Base-by-base conservation (phyloP, 148 eudicot species). In the Cornus suecica region DNA sequence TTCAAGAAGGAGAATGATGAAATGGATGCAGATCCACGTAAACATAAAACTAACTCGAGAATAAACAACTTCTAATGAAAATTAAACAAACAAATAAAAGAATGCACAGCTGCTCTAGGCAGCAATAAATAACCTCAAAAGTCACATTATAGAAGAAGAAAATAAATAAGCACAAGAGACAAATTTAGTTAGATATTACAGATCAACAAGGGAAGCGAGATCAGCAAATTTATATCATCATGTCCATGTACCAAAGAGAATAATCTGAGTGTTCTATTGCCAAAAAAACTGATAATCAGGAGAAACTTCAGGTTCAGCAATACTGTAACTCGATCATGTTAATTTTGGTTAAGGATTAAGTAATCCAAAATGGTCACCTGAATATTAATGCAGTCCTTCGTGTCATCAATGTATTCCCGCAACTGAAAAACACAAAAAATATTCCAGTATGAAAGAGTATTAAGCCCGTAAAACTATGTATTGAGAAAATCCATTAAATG, bases 371-470 rank as follows among this genome's bases (percentile, higher is more conserved):
- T 23, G 41, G 45, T 79, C 77, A 93, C 98, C 94, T 93, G 98
- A 79, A 93, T 93, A 75, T 91, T 93, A 73, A 93, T 91, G 79
- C 91, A 93, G 74, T 93, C 98, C 73, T 93, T 96, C 10, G 98
- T 93, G 82, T 93, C 93, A 80, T 93, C 96, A 52, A 91, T 93
- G 69, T 93, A 93, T 58, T 93, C 97, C 24, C 97, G 86, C 79
- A 93, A 81, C 98, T 91, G 86, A 54, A 76, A 71, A 75, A 14
- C 68, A 42, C 63, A 66, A 11, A 31, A n/a, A 74, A 66, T 10
- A 32, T 48, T 60, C 54, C 42, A 15, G 29, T 42, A 42, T 22
- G 58, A 14, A 24, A 51, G 42, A 28, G 25, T 10, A 22, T 52
- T 22, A 4, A 10, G 1, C 13, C n/a, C 3, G 34, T 66, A 66